phyloP scores from a whole-genome alignment of 768 basidiomycete genomes.

The Tulasnella sp. region DNA sequence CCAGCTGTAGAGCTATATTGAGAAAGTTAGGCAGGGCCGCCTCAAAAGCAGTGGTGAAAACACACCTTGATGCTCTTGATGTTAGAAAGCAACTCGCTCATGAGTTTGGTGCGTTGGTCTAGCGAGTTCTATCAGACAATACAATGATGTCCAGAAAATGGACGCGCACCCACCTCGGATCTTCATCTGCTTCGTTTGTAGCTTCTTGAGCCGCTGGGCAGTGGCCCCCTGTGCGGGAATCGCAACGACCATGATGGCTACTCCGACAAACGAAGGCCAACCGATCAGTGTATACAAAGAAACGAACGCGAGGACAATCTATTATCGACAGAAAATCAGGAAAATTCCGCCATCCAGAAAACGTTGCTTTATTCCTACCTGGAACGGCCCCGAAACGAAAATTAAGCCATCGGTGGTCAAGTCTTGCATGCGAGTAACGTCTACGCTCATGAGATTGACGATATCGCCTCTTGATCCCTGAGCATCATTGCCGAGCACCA shows the following conservation, averaged over 20 bases:
- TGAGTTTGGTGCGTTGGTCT: conserved; percentile 47
- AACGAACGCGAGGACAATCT: conserved; percentile 85
- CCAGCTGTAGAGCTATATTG: conserved; percentile 90
- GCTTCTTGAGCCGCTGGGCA: conserved; percentile 62
- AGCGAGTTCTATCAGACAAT: background rate
- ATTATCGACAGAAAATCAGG: conserved; percentile 1
- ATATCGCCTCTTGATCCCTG: conserved; percentile 79
- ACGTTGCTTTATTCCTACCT: conserved; percentile 44
- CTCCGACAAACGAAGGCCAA: conserved; percentile 87
- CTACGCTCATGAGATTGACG: conserved; percentile 90
- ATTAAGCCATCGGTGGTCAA: conserved; percentile 81
- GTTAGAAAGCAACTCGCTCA: conserved; percentile 91
- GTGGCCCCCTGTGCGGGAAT: conserved; percentile 71
- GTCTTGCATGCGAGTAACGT: conserved; percentile 73
- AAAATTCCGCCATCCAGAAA: background rate
- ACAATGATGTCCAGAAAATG: background rate
- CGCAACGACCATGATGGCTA: conserved; percentile 78
- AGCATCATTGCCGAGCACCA: conserved; percentile 83
- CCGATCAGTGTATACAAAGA: conserved; percentile 87
- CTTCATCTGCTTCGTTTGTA: conserved; percentile 92
- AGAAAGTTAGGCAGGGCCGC: background rate
- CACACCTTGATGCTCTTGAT: conserved; percentile 66
- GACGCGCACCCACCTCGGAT: conserved; percentile 47
- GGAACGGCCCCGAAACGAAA: conserved; percentile 78
- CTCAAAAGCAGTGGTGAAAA: conserved; percentile 25